Percentiles rank a stretch among this genome's conserved stretches.
These are phyloP conservation scores for Lagerstroemia speciosa DNA, from an alignment of 345 rosid species.

Conservation along the genomic window DNA sequence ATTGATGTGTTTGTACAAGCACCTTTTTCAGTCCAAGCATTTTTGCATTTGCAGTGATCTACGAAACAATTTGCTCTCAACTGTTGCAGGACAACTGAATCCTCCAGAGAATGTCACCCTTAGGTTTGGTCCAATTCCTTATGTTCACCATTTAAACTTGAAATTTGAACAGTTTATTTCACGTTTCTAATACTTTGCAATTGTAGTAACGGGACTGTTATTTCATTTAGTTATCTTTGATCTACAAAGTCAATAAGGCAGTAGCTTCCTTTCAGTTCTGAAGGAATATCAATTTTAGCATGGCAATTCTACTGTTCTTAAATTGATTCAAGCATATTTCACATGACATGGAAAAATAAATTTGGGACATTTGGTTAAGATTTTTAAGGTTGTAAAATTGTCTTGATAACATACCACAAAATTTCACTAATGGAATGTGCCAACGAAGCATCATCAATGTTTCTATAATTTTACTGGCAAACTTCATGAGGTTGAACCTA, in stretches of 20 bases:
- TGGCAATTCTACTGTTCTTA: not conserved
- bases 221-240: not conserved
- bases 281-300: not conserved
- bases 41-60: conserved; percentile 53
- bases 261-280: not conserved
- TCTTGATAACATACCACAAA: not conserved
- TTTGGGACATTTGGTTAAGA: not conserved
- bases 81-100: conserved; percentile 44
- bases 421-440: not conserved
- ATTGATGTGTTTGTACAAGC: not conserved
- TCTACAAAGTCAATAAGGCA: not conserved
- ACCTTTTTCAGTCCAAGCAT: not conserved
- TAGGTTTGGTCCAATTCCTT: conserved; percentile 38
- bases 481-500: not conserved
- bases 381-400: not conserved
- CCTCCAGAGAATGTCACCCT: conserved; percentile 71
- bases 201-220: not conserved
- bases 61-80: conserved; percentile 61
- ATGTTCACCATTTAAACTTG: not conserved
- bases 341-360: not conserved
- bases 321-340: not conserved
- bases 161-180: not conserved
- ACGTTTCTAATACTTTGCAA: not conserved
- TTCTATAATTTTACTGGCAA: not conserved
- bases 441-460: not conserved